Conservation (phyloP, 208 protist genomes). For the Trypanosomatidae sp. region DNA sequence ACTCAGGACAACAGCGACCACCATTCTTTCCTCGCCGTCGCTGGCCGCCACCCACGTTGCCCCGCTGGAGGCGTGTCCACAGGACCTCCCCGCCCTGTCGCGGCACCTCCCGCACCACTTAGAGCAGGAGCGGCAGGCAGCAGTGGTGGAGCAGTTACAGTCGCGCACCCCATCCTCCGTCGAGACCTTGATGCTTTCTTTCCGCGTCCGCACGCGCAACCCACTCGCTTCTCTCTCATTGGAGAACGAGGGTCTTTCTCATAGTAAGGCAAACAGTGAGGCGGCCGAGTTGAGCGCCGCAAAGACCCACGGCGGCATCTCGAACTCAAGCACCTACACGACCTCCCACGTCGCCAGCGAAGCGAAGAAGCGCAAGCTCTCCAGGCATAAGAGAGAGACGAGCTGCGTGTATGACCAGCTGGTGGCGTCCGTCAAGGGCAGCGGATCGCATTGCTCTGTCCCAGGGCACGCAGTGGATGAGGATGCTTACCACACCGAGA, state of each 20-base stretch:
- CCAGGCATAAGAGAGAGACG: slow-evolving; percentile 20
- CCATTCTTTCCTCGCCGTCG: background rate
- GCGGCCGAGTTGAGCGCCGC: background rate
- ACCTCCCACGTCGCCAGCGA: slow-evolving; percentile 6
- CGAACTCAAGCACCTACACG: background rate
- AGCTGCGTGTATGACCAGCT: background rate
- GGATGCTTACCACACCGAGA: background rate
- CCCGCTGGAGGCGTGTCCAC: slow-evolving; percentile 16
- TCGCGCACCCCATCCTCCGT: background rate
- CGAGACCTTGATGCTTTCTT: slow-evolving; percentile 7
- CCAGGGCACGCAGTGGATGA: background rate
- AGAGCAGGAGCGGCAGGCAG: background rate
- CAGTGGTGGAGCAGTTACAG: background rate
- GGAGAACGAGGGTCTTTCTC: background rate
- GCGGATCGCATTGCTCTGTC: slow-evolving; percentile 3
- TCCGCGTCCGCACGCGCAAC: slow-evolving; percentile 14
- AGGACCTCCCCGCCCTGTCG: slow-evolving; percentile 10
- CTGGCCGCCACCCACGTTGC: background rate
- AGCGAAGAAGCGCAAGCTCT: slow-evolving; percentile 10
- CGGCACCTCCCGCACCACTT: slow-evolving; percentile 4
- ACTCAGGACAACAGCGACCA: background rate
- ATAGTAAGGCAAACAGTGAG: background rate
- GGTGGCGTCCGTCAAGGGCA: background rate
- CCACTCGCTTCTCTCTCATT: slow-evolving; percentile 3
- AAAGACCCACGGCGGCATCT: slow-evolving; percentile 1